Evolutionary conservation across 306 rosid species (phyloP).

Genomic region (peach (Prunus persica)): Prunus_persica_NCBIv2 NC_034009.1:47497501-47498000

Average conservation of each 20-base stretch:
- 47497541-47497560: no score
- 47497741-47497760: not conserved
- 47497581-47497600: not conserved
- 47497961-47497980: constrained; percentile 22
- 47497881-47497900: constrained; percentile 35
- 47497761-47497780: constrained; percentile 7
- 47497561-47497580: no score
- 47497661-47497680: constrained; percentile 28
- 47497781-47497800: constrained; percentile 1
- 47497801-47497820: constrained; percentile 27
- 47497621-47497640: constrained; percentile 2
- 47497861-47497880: constrained; percentile 37
- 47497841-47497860: constrained; percentile 39
- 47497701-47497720: constrained; percentile 18
- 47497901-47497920: constrained; percentile 33
- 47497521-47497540: not conserved
- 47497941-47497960: constrained; percentile 10
- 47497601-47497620: not conserved
- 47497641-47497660: constrained; percentile 31
- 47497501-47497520: not conserved
- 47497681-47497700: constrained; percentile 48
- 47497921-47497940: constrained; percentile 31
- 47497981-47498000: constrained; percentile 6
- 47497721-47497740: not conserved
- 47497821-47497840: constrained; percentile 34